A percentile compares a stretch with the other conserved stretches of the same genome.
These are phyloP conservation scores for Colletotrichum eleusines DNA, from an alignment of 2,329 filamentous ascomycete species.

Conservation along the genomic window DNA sequence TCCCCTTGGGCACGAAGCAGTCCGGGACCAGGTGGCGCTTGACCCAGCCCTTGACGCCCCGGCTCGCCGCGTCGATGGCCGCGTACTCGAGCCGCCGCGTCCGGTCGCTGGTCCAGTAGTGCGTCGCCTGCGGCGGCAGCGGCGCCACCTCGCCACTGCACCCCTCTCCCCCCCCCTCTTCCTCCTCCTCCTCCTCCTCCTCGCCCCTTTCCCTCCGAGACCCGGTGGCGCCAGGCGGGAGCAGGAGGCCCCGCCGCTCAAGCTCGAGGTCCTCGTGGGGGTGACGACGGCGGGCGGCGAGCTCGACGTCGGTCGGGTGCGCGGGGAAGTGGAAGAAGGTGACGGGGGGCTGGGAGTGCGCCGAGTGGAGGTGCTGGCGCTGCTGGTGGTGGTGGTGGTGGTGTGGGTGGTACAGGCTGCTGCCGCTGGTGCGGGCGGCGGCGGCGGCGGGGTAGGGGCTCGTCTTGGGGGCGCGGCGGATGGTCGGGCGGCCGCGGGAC, in stretches of 20 bases:
- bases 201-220: too few relatives aligned
- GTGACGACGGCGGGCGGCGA: slow-evolving; percentile 23
- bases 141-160: slow-evolving; percentile 46
- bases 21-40: slow-evolving; percentile 69
- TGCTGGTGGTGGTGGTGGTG: slow-evolving; percentile 29
- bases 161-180: slow-evolving; percentile 35
- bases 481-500: slow-evolving; percentile 55
- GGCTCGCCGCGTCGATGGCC: slow-evolving; percentile 72
- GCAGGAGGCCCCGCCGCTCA: slow-evolving; percentile 27
- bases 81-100: slow-evolving; percentile 74
- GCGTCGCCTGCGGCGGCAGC: slow-evolving; percentile 67
- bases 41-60: slow-evolving; percentile 71
- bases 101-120: slow-evolving; percentile 76
- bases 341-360: slow-evolving; percentile 46
- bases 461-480: slow-evolving; percentile 57
- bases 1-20: slow-evolving; percentile 67
- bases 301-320: slow-evolving; percentile 52
- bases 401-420: slow-evolving; percentile 35
- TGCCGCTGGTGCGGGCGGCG: slow-evolving; percentile 32
- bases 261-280: slow-evolving; percentile 43
- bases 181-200: too few relatives aligned
- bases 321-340: slow-evolving; percentile 65
- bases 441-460: slow-evolving; percentile 44
- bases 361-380: slow-evolving; percentile 32
- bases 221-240: slow-evolving; percentile 10